Percentiles rank a stretch among this genome's conserved stretches.
phyloP scores from a whole-genome alignment of 2,329 filamentous ascomycete species.

The Phyllosticta citrichinensis region DNA sequence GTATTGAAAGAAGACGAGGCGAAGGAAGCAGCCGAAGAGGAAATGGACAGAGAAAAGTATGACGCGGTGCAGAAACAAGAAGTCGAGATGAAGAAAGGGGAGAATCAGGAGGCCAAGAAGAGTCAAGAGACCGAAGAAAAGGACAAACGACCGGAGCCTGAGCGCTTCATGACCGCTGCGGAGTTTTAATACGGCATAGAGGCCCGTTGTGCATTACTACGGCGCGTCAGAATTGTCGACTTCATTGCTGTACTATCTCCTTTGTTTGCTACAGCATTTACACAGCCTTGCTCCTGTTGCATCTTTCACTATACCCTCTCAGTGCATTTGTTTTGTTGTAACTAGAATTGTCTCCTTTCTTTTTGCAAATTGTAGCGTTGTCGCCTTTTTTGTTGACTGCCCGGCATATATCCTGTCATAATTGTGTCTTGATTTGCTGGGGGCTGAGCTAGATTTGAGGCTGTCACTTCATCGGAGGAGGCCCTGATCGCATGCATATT shows the following conservation, averaged over 20 bases:
- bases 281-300: background rate
- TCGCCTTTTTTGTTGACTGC: background rate
- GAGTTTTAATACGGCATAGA: slow-evolving; percentile 19
- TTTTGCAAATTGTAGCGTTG: background rate
- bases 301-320: background rate
- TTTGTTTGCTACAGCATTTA: background rate
- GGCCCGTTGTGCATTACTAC: background rate
- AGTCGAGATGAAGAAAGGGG: background rate
- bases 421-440: background rate
- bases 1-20: background rate
- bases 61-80: background rate
- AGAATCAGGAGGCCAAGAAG: background rate
- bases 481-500: no score
- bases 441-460: no score
- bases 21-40: background rate
- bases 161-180: slow-evolving; percentile 46
- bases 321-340: background rate
- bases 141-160: slow-evolving; percentile 29
- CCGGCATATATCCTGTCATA: background rate
- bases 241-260: background rate
- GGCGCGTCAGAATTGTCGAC: background rate
- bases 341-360: background rate
- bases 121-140: slow-evolving; percentile 9
- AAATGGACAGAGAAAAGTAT: background rate
- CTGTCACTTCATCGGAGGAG: no score